These are phyloP conservation scores for Oxyria digyna DNA, from an alignment of 148 eudicot genomes.

Conservation along the genomic window DNA sequence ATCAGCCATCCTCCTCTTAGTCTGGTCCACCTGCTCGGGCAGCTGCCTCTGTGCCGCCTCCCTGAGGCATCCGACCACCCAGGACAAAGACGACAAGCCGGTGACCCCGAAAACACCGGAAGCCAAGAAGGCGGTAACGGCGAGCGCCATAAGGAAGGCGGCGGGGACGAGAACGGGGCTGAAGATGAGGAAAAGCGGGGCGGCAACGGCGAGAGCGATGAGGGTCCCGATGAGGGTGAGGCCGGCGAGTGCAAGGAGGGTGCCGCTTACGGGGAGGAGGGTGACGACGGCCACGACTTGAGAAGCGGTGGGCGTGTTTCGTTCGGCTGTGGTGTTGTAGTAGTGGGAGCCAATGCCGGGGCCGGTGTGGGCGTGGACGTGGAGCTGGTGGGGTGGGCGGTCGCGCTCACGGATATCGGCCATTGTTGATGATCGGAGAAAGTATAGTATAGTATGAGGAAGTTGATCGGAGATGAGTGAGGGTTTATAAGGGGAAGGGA, in stretches of 20 bases:
- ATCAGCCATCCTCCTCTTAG: constrained; percentile 3
- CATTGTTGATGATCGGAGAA: neutral
- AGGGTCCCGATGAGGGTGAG: constrained; percentile 32
- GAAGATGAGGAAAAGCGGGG: constrained; percentile 50
- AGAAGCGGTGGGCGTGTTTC: neutral
- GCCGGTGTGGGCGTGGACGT: constrained; percentile 6
- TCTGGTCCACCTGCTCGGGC: constrained; percentile 4
- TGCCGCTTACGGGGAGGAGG: constrained; percentile 17
- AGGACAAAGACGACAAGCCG: neutral
- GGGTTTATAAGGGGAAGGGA: neutral
- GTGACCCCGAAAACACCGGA: constrained; percentile 51
- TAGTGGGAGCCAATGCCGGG: neutral
- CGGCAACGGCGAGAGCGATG: constrained; percentile 27
- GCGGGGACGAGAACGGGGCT: constrained; percentile 71
- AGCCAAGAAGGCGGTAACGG: constrained; percentile 34
- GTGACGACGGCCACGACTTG: constrained; percentile 1
- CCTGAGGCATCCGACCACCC: neutral
- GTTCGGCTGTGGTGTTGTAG: too few species aligned
- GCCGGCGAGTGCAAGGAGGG: constrained; percentile 35
- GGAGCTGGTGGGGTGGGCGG: neutral
- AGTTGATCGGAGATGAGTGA: neutral
- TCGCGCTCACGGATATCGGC: neutral
- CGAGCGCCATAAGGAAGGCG: constrained; percentile 23
- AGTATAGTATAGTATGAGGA: neutral
- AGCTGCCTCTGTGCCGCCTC: constrained; percentile 5